These are phyloP conservation scores for Hysterium pulicare DNA, from an alignment of 2,329 filamentous ascomycete genomes.

Conservation along the genomic window DNA sequence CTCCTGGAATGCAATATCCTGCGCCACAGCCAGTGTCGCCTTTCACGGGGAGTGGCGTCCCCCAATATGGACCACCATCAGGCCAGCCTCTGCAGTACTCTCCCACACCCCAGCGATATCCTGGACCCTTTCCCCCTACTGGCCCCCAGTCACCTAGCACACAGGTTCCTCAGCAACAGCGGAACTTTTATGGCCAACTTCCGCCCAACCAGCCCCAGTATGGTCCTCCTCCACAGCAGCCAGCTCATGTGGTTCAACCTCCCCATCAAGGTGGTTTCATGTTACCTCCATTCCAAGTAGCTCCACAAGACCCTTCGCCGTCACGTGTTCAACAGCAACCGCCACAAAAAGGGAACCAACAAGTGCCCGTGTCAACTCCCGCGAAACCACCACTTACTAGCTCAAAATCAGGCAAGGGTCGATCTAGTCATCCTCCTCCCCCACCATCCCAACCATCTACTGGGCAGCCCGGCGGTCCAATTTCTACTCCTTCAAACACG, in stretches of 20 bases:
- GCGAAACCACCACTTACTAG: constrained; percentile 14
- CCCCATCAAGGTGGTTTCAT: constrained; percentile 45
- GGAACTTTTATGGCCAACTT: constrained; percentile 29
- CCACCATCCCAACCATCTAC: constrained; percentile 16
- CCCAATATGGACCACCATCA: constrained; percentile 24
- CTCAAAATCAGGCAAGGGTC: constrained; percentile 3
- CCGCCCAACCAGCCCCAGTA: constrained; percentile 26
- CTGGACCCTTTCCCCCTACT: constrained; percentile 21
- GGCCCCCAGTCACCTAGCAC: constrained; percentile 30
- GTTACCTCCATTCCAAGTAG: constrained; percentile 47
- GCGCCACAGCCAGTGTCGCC: constrained; percentile 19
- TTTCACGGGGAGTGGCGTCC: constrained; percentile 21
- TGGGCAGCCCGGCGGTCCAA: constrained; percentile 19
- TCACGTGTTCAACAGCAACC: constrained; percentile 34
- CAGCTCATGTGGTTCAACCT: constrained; percentile 30
- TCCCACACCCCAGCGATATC: constrained; percentile 25
- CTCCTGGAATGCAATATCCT: constrained; percentile 32
- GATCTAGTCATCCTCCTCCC: constrained; percentile 14
- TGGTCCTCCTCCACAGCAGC: constrained; percentile 23
- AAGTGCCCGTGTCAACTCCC: constrained; percentile 29
- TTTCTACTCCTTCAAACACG: constrained; percentile 23
- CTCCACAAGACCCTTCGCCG: constrained; percentile 42
- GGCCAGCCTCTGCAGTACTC: constrained; percentile 27
- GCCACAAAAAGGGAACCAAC: constrained; percentile 20
- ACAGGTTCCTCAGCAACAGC: constrained; percentile 31